Evolutionary conservation across 441 rosid genomes (phyloP).

Genomic region (Isatis lusitanica): DNA sequence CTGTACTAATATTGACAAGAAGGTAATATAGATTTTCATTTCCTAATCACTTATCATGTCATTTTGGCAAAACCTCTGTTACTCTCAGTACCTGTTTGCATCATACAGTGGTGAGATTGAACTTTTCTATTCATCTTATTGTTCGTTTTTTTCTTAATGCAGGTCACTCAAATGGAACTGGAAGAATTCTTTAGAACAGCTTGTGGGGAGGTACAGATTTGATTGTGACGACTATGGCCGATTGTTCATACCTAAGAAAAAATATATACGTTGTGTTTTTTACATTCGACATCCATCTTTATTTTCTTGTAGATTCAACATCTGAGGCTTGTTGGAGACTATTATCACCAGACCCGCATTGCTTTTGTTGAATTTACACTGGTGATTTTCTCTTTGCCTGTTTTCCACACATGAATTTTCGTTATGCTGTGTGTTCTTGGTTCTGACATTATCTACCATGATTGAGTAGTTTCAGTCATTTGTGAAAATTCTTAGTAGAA

Average conservation of each 20-base stretch:
- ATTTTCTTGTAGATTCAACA: neutral
- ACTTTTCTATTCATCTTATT: neutral
- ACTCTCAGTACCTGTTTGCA: neutral
- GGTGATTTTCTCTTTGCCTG: constrained; percentile 42
- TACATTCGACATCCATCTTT: neutral
- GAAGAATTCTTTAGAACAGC: constrained; percentile 66
- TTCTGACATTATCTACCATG: neutral
- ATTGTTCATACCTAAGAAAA: neutral
- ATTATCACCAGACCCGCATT: constrained; percentile 72
- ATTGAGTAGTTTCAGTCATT: neutral
- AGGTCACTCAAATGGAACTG: constrained; percentile 76
- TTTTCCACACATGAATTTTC: neutral
- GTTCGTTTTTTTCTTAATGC: neutral
- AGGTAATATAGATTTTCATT: constrained; percentile 42
- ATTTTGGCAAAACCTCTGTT: neutral
- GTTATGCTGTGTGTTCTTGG: neutral
- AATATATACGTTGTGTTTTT: neutral
- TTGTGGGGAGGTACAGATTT: constrained; percentile 72
- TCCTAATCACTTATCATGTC: neutral
- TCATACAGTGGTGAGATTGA: neutral
- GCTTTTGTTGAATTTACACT: constrained; percentile 76
- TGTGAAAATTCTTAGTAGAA: neutral
- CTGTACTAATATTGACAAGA: constrained; percentile 82
- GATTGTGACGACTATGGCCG: constrained; percentile 17
- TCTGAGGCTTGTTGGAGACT: constrained; percentile 60